A percentile compares a stretch with the other conserved stretches of the same genome.
Evolutionary conservation across 257 asterid species (phyloP).

Genomic region (Solanum piurae): DNA sequence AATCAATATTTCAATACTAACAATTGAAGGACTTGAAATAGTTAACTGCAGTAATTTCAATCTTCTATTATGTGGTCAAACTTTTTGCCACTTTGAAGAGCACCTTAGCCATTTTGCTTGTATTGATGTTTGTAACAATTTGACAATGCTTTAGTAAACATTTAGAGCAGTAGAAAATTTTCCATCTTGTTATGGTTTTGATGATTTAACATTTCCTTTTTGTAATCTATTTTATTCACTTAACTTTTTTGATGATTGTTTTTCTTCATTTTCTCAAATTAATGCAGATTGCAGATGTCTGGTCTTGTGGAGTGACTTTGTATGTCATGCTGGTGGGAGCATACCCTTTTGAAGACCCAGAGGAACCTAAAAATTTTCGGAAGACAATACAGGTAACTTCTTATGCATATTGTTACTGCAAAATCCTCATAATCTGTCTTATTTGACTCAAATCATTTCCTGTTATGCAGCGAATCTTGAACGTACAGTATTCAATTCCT

Average conservation of each 20-base stretch:
- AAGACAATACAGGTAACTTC: constrained; percentile 81
- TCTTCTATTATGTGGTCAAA: background rate
- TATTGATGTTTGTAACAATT: background rate
- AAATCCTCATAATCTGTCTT: background rate
- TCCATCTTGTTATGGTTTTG: background rate
- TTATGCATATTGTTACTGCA: background rate
- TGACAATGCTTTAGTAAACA: background rate
- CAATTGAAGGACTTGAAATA: background rate
- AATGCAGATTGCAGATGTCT: constrained; percentile 81
- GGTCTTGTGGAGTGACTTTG: constrained; percentile 99
- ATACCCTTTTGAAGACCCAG: constrained; percentile 96
- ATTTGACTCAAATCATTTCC: constrained; percentile 3
- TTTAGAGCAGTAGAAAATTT: background rate
- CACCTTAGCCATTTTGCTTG: background rate
- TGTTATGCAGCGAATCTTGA: constrained; percentile 74
- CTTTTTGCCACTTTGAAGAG: background rate
- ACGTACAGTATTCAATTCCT: constrained; percentile 90
- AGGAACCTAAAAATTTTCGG: constrained; percentile 86
- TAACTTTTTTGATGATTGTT: background rate
- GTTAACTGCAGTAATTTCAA: background rate
- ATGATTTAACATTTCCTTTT: background rate
- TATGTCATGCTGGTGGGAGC: constrained; percentile 99
- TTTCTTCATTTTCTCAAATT: background rate
- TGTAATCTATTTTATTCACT: background rate
- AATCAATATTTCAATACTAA: background rate